These are phyloP conservation scores for Blastobotrys parvus DNA, from an alignment of 805 yeast species.

Conservation along the genomic window DNA sequence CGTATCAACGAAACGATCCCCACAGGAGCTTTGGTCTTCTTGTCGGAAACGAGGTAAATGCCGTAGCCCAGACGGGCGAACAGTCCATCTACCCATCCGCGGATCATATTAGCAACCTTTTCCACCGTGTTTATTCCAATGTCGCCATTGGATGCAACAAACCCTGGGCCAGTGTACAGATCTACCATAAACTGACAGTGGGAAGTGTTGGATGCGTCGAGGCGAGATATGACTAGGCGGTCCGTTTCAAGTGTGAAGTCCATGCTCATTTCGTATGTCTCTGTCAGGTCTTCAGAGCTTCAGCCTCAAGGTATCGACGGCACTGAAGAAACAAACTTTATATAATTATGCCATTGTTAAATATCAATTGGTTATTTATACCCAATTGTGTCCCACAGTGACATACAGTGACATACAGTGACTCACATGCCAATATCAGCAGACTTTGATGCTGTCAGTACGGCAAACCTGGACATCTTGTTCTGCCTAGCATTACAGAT, in stretches of 20 bases:
- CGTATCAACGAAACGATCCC: neutral
- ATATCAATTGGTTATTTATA: too few species aligned
- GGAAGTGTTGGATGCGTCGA: neutral
- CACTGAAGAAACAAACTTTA: too few species aligned
- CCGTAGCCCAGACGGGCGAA: neutral
- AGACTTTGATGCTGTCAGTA: too few species aligned
- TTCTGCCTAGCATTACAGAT: too few species aligned
- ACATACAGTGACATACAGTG: too few species aligned
- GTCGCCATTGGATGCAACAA: neutral
- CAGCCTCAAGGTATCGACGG: too few species aligned
- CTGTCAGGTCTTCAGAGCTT: too few species aligned
- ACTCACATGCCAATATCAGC: too few species aligned
- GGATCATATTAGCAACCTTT: neutral
- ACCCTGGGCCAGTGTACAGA: neutral
- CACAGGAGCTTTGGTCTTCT: neutral
- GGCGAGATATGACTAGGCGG: neutral
- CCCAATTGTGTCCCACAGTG: too few species aligned
- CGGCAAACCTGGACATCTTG: too few species aligned
- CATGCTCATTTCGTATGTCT: too few species aligned
- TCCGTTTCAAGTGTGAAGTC: neutral
- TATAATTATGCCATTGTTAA: too few species aligned
- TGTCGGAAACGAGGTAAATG: neutral
- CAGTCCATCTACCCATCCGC: neutral
- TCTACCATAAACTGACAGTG: neutral
- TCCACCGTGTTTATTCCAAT: neutral